Evolutionary conservation across 1,139 yeast genomes (phyloP).

Genomic region (Magnusiomyces fungicola): DNA sequence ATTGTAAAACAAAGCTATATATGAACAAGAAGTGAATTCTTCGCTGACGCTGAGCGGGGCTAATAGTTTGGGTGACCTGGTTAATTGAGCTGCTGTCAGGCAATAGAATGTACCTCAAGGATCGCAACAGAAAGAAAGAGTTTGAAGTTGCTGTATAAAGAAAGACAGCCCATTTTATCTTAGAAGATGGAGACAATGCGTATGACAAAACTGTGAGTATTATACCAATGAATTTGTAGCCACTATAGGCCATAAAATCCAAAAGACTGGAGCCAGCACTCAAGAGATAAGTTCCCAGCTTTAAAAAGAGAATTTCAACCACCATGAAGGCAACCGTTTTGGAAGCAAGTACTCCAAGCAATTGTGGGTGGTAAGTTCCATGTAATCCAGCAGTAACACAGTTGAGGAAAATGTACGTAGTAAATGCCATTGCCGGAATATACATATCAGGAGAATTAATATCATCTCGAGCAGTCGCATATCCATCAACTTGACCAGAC

Average conservation of each 20-base stretch:
- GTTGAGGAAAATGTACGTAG: constrained; percentile 80
- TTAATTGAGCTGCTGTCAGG: constrained; percentile 35
- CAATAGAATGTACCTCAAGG: constrained; percentile 70
- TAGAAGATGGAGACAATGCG: constrained; percentile 39
- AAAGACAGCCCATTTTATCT: constrained; percentile 38
- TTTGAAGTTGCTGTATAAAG: constrained; percentile 36
- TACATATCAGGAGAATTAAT: constrained; percentile 94
- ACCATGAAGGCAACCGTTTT: constrained; percentile 79
- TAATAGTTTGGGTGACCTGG: constrained; percentile 26
- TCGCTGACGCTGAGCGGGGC: constrained; percentile 63
- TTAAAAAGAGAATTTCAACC: constrained; percentile 57
- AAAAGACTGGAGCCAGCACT: constrained; percentile 54
- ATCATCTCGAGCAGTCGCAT: constrained; percentile 72
- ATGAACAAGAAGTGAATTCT: constrained; percentile 81
- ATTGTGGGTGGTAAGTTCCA: constrained; percentile 90
- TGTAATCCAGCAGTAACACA: constrained; percentile 80
- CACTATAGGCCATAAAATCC: constrained; percentile 85
- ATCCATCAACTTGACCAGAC: constrained; percentile 40
- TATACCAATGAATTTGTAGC: constrained; percentile 78
- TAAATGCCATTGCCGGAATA: constrained; percentile 88
- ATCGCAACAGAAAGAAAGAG: constrained; percentile 54
- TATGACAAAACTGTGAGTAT: constrained; percentile 34
- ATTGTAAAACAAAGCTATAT: constrained; percentile 79
- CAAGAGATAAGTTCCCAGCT: constrained; percentile 56
- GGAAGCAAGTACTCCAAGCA: constrained; percentile 84